Evolutionary conservation across 2,329 filamentous ascomycete genomes (phyloP).

Genomic region (Aspergillus sp.): DNA sequence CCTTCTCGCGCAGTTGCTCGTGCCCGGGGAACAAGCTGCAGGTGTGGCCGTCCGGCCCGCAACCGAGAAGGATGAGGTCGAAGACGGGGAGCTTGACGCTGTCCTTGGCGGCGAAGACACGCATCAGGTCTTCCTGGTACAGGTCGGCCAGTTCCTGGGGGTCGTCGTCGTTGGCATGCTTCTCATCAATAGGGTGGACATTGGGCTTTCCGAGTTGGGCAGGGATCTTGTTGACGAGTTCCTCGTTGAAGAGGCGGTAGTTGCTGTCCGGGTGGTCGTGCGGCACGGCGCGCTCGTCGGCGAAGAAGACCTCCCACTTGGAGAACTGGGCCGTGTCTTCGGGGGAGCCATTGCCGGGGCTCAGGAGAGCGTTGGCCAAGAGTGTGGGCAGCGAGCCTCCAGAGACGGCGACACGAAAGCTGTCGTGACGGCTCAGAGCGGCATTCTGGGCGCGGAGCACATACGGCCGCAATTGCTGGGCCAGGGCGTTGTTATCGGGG

Average conservation of each 20-base stretch:
- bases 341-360: conserved; percentile 40
- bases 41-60: conserved; percentile 92
- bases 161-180: conserved; percentile 63
- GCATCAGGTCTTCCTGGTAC: conserved; percentile 83
- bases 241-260: conserved; percentile 76
- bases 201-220: conserved; percentile 55
- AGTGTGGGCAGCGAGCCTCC: conserved; percentile 87
- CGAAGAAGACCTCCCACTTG: conserved; percentile 98
- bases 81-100: conserved; percentile 92
- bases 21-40: conserved; percentile 94
- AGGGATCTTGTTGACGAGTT: conserved; percentile 84
- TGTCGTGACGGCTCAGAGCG: conserved; percentile 68
- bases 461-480: conserved; percentile 69
- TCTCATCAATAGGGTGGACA: conserved; percentile 70
- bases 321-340: conserved; percentile 65
- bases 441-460: conserved; percentile 73
- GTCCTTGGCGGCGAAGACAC: conserved; percentile 80
- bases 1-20: conserved; percentile 72
- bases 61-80: conserved; percentile 86
- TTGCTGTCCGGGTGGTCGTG: conserved; percentile 91
- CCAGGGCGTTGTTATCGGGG: conserved; percentile 59
- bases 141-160: conserved; percentile 85
- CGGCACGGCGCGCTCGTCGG: conserved; percentile 90
- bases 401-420: conserved; percentile 87
- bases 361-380: conserved; percentile 73